These are phyloP conservation scores for Conoideocrella luteorostrata DNA, from an alignment of 2,329 filamentous ascomycete species.

Conservation along the genomic window DNA sequence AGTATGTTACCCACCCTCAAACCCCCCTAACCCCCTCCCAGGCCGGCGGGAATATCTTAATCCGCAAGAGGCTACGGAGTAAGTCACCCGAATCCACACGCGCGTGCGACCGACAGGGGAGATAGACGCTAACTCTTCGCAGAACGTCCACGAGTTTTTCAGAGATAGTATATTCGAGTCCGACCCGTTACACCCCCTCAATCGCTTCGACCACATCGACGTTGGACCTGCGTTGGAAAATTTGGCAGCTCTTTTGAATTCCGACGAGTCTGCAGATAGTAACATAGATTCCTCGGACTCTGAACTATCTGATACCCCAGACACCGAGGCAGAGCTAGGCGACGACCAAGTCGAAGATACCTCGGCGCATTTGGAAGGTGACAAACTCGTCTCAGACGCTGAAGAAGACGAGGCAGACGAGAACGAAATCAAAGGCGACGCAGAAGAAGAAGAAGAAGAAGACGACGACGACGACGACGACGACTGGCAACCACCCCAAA, in stretches of 20 bases:
- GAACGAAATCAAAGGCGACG: background rate
- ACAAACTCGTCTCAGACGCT: too few relatives aligned
- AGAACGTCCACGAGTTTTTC: constrained; percentile 17
- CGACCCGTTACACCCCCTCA: constrained; percentile 11
- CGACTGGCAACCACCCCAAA: too few relatives aligned
- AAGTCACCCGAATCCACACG: background rate
- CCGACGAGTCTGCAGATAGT: background rate
- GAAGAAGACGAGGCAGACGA: background rate
- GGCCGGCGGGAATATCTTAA: constrained; percentile 16
- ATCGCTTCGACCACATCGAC: constrained; percentile 8
- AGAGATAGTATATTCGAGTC: constrained; percentile 4
- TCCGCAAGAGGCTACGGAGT: too few relatives aligned
- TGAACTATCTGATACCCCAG: background rate
- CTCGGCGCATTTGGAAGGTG: too few relatives aligned
- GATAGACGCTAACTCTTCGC: constrained; percentile 17
- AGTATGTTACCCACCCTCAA: constrained; percentile 10
- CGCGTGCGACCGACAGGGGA: background rate
- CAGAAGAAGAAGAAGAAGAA: background rate
- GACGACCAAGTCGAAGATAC: too few relatives aligned
- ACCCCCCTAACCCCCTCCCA: too few relatives aligned
- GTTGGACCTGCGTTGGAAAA: constrained; percentile 4
- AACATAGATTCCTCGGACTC: background rate
- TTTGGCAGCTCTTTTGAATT: background rate
- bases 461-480: background rate
- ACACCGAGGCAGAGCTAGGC: background rate